phyloP scores from a whole-genome alignment of 176 grass and related monocot genomes.

The Saccharum spontaneum region DNA sequence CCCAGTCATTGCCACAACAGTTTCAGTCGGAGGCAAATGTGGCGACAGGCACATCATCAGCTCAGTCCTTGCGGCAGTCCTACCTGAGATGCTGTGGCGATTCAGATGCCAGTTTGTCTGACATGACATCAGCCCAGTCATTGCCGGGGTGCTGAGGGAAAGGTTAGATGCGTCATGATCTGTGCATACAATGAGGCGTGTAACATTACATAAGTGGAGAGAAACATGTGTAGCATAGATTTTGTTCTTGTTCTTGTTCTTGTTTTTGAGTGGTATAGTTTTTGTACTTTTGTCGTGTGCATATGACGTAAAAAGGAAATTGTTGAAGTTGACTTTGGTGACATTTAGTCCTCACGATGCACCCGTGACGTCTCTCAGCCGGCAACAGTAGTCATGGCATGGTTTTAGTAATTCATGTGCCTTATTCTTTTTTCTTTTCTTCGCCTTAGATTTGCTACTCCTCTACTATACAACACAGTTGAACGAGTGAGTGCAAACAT shows the following conservation, averaged over 20 bases:
- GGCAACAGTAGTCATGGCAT: too few relatives aligned
- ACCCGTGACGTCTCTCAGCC: too few relatives aligned
- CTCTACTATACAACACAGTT: neutral
- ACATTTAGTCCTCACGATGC: neutral
- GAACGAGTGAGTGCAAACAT: too few relatives aligned
- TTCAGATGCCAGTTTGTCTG: constrained; percentile 66
- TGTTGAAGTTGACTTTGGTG: neutral
- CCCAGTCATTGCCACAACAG: constrained; percentile 51
- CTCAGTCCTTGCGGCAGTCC: constrained; percentile 67
- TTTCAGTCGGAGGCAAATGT: constrained; percentile 49
- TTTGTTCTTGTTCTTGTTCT: constrained; percentile 13
- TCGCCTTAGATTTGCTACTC: neutral
- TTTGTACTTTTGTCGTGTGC: constrained; percentile 1
- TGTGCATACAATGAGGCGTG: constrained; percentile 28
- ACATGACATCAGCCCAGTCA: constrained; percentile 68
- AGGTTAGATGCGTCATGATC: neutral
- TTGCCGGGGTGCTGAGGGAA: constrained; percentile 65
- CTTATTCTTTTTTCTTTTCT: neutral
- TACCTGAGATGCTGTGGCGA: constrained; percentile 64
- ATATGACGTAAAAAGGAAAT: neutral
- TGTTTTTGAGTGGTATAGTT: neutral
- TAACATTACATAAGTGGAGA: neutral
- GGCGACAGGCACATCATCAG: constrained; percentile 48
- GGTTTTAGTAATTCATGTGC: too few relatives aligned
- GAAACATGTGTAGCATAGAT: neutral